These are phyloP conservation scores for Cyphellophora attinorum DNA, from an alignment of 2,329 filamentous ascomycete species.

Conservation along the genomic window DNA sequence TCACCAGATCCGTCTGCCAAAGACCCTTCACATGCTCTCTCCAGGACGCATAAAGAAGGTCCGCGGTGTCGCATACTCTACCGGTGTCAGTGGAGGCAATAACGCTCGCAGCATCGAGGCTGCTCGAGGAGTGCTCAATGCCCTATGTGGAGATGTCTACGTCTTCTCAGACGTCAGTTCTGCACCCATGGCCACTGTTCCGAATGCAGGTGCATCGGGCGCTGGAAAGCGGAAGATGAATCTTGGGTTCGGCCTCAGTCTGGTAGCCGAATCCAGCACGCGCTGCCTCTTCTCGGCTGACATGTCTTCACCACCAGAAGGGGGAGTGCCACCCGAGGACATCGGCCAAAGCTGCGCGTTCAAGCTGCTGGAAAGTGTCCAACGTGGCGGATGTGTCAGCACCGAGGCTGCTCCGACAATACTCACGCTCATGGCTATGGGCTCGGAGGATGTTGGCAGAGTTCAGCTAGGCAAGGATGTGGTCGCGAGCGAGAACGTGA, in stretches of 20 bases:
- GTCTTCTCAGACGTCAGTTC: constrained; percentile 63
- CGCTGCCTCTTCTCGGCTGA: constrained; percentile 85
- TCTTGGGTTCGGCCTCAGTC: constrained; percentile 80
- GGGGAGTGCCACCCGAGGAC: constrained; percentile 80
- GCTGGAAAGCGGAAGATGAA: constrained; percentile 54
- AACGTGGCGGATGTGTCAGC: constrained; percentile 72
- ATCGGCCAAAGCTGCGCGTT: constrained; percentile 81
- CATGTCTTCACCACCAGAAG: constrained; percentile 60
- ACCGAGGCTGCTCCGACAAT: constrained; percentile 63
- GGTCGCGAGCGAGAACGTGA: constrained; percentile 67
- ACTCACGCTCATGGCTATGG: constrained; percentile 93
- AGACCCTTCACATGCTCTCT: constrained; percentile 80
- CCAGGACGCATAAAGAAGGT: constrained; percentile 81
- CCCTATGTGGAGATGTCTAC: constrained; percentile 79
- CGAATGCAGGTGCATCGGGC: constrained; percentile 55
- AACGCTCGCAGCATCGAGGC: constrained; percentile 93
- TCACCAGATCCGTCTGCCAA: constrained; percentile 84
- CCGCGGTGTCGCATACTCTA: constrained; percentile 85
- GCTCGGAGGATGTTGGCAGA: constrained; percentile 86
- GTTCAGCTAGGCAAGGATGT: constrained; percentile 73
- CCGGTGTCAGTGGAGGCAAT: constrained; percentile 83
- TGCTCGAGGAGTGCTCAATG: constrained; percentile 77
- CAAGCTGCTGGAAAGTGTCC: constrained; percentile 76
- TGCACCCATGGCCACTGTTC: constrained; percentile 53
- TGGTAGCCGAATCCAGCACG: constrained; percentile 87